Evolutionary conservation across 148 eudicot genomes (phyloP).

Genomic region (Pharnaceum exiguum): DNA sequence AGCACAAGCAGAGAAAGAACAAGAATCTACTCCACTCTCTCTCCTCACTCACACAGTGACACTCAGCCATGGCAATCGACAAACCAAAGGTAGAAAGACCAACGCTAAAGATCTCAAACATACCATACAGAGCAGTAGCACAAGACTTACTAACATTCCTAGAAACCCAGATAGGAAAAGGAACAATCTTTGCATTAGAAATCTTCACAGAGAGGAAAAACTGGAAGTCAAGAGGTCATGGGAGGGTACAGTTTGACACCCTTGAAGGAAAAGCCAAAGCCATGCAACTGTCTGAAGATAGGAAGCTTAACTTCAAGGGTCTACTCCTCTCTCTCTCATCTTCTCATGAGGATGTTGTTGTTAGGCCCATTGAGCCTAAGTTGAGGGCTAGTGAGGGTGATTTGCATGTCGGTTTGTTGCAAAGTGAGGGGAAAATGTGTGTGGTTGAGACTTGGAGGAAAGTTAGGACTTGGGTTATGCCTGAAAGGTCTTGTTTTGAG

Average conservation of each 20-base stretch:
- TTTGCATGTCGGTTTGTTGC: constrained; percentile 59
- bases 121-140: constrained; percentile 60
- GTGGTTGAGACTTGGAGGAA: constrained; percentile 60
- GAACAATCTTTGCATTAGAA: constrained; percentile 59
- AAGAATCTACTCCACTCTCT: not conserved
- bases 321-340: constrained; percentile 28
- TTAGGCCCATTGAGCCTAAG: constrained; percentile 45
- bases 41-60: constrained; percentile 10
- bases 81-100: constrained; percentile 17
- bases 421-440: constrained; percentile 34
- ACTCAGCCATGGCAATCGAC: constrained; percentile 32
- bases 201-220: constrained; percentile 63
- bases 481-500: constrained; percentile 52
- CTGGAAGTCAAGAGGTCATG: constrained; percentile 82
- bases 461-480: constrained; percentile 66
- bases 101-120: constrained; percentile 59
- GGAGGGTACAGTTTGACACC: constrained; percentile 79
- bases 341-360: constrained; percentile 59
- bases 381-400: constrained; percentile 40
- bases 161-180: constrained; percentile 42
- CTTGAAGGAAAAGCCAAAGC: constrained; percentile 46
- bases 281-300: constrained; percentile 18
- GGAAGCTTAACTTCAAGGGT: constrained; percentile 51
- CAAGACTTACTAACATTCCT: constrained; percentile 50
- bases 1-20: not conserved